Base-by-base conservation (phyloP, 2,329 filamentous ascomycete genomes). In the Talaromyces pinophilus region DNA sequence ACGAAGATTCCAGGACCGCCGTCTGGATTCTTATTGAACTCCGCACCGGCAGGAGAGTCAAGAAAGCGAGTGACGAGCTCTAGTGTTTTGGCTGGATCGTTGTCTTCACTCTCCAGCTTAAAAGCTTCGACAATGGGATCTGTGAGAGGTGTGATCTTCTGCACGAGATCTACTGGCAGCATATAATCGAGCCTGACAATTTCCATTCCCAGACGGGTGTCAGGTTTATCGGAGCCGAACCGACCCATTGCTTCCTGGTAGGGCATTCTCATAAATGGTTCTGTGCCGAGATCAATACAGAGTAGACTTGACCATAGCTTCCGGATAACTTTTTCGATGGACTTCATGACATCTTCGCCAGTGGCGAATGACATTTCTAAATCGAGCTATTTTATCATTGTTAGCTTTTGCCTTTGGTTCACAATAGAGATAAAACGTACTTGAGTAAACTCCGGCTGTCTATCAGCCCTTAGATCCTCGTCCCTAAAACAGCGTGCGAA, bases 371-470 rank as follows among this genome's bases (percentile, higher is more conserved):
- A 87, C 90, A 96, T 95, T 77, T 99, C 95, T 71, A 99, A 79
- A 85, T 99, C 95, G 62, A 97, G 85, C 88, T 95, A 72, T 19
- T 19, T 64, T 38, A 57, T 28, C 15, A 40, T 19, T 50, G 33
- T 62, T 25, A 66, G 54, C 25, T 19, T 55, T 40, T 57, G 30
- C 3, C n/a, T 25, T 22, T 22, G 11, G 10, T 17, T 40, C 33
- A 42, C 6, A 25, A 59, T 33, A 28, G 42, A 25, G 13, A 13
- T 11, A 35, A 5, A 46, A 67, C 76, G 72, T 78, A 91, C 90
- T 82, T 96, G 93, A 0, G 95, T 97, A 74, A 99, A 99, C 75
- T 99, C 95, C 0, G 95, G 96, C 75, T 99, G 95, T 48, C 95
- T 85, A 77, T 99, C 96, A 0, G 94, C 92, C 22, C 95, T 86